Conservation (phyloP, 2,329 filamentous ascomycete species). For the Coniochaeta hoffmannii region DNA sequence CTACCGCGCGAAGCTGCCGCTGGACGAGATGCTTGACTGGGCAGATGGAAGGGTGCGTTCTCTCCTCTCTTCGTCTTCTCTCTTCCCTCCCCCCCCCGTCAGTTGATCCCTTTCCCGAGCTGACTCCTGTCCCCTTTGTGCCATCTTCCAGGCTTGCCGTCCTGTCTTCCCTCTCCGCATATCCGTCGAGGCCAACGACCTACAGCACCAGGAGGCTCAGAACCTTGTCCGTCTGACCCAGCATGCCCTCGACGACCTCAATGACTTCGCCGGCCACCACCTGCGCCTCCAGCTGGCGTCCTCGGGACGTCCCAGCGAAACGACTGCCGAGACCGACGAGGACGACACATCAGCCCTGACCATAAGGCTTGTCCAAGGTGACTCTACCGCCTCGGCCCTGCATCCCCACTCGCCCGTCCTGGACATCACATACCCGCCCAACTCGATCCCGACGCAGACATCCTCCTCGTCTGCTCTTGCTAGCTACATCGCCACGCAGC, state of each 20-base stretch:
- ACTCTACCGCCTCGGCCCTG: conserved; percentile 53
- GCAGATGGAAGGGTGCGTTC: conserved; percentile 71
- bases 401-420: conserved; percentile 64
- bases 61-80: neutral
- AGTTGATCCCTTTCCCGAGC: too few relatives aligned
- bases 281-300: conserved; percentile 61
- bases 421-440: conserved; percentile 69
- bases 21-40: conserved; percentile 85
- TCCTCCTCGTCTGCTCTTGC: conserved; percentile 68
- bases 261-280: conserved; percentile 79
- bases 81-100: too few relatives aligned
- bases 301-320: conserved; percentile 14
- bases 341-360: conserved; percentile 53
- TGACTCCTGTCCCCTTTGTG: neutral
- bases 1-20: conserved; percentile 74
- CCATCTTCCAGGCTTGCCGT: conserved; percentile 61
- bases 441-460: conserved; percentile 57
- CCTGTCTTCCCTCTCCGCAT: conserved; percentile 84
- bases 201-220: conserved; percentile 61
- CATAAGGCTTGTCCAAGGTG: conserved; percentile 61
- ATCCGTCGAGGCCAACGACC: conserved; percentile 60
- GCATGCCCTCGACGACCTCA: conserved; percentile 76
- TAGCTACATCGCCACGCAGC: conserved; percentile 68
- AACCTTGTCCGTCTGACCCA: conserved; percentile 75
- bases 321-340: conserved; percentile 27